Base-by-base conservation (phyloP, 2,329 filamentous ascomycete genomes). In the Alternaria gansuensis region DNA sequence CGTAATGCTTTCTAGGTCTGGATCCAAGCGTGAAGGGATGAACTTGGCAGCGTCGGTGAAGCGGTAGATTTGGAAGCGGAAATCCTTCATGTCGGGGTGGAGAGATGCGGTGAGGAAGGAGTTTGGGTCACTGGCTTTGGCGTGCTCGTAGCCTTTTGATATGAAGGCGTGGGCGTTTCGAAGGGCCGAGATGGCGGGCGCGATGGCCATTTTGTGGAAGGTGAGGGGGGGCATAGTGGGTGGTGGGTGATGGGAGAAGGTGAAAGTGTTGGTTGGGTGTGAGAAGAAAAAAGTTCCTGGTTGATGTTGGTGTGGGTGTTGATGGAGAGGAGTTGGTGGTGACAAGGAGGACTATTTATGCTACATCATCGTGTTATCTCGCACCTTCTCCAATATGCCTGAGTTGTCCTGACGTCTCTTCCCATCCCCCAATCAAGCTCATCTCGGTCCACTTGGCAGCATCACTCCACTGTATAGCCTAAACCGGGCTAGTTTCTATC, bases 11-110 rank as follows among this genome's bases (percentile, higher is more conserved):
- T 77, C 74, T 36, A 72, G 63, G 33, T 75, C 75, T 3, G 70
- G 62, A 40, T 72, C 78, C 44, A 82, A 63, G 43, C 81, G 79
- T 2, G 70, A 62, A 23, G 78, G 74, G 34, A 79, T 64, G 54
- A 73, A 72, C 57, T 82, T 82, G 36, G 80, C 75, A 2, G 73
- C 72, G 68, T 83, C 79, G 66, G 75, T 79, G 55, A 75, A 64
- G 40, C 71, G 69, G 55, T 83, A 78, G 67, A 86, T 73, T 66
- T 87, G 84, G 73, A 76, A 84, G 57, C 76, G 58, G 45, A 86
- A 71, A 4, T 78, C 68, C n/a, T 70, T 60, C 84, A 86, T 86
- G 72, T 85, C 82, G 0, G 77, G 77, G 56, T 78, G 70, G 21
- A 87, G 75, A 3, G 76, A 75, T n/a, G 77, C 74, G 7, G 78